Conservation (phyloP, 768 basidiomycete genomes). For the Leucosporidium yakuticum region DNA sequence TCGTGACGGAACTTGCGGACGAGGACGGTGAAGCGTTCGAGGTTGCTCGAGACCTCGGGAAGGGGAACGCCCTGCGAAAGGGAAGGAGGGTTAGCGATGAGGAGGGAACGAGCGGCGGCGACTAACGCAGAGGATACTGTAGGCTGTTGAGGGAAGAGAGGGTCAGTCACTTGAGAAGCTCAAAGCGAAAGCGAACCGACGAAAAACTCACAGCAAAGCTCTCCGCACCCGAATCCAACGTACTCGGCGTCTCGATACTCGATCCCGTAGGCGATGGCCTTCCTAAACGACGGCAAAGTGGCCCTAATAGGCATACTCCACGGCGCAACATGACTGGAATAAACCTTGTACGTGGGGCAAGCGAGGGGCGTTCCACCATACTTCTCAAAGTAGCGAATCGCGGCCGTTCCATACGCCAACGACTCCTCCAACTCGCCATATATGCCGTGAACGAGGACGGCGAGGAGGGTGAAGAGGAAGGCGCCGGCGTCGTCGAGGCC, state of each 20-base stretch:
- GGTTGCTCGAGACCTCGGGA: slow-evolving; percentile 11
- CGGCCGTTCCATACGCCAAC: slow-evolving; percentile 21
- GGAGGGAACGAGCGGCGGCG: background rate
- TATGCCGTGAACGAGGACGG: slow-evolving; percentile 14
- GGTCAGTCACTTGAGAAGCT: background rate
- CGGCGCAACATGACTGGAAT: slow-evolving; percentile 20
- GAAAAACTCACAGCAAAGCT: slow-evolving; percentile 2
- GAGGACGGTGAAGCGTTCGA: slow-evolving; percentile 29
- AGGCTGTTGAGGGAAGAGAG: background rate
- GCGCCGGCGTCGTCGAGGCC: slow-evolving; percentile 28
- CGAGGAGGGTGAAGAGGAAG: slow-evolving; percentile 27
- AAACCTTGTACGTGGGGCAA: slow-evolving; percentile 33
- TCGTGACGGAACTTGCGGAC: slow-evolving; percentile 33
- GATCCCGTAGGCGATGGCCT: slow-evolving; percentile 14
- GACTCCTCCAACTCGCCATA: slow-evolving; percentile 3
- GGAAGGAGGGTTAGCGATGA: background rate
- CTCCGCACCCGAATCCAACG: slow-evolving; percentile 22
- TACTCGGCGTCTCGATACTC: slow-evolving; percentile 31
- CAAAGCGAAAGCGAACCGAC: background rate
- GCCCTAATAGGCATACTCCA: slow-evolving; percentile 14
- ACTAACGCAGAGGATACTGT: background rate
- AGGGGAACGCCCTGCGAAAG: slow-evolving; percentile 16
- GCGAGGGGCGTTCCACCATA: slow-evolving; percentile 22
- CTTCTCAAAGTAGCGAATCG: slow-evolving; percentile 20
- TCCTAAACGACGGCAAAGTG: slow-evolving; percentile 10